phyloP scores from a whole-genome alignment of 2,329 filamentous ascomycete species.

The Pseudocercospora cruenta region DNA sequence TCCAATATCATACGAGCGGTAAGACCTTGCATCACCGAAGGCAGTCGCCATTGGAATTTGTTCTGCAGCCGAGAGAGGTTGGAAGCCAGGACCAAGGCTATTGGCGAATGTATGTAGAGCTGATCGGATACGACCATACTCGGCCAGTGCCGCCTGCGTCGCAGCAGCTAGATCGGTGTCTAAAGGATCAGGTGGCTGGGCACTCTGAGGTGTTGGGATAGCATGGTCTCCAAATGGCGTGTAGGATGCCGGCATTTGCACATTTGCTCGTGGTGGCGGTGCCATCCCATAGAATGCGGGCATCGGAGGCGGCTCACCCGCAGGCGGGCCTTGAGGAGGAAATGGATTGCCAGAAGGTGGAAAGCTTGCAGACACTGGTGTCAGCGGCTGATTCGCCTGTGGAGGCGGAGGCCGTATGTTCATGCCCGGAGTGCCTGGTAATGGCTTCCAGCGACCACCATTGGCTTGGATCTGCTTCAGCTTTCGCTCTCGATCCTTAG shows the following conservation, averaged over 20 bases:
- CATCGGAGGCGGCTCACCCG: conserved; percentile 32
- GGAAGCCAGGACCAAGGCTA: conserved; percentile 71
- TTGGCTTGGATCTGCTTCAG: conserved; percentile 65
- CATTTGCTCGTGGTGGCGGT: conserved; percentile 43
- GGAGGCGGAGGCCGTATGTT: conserved; percentile 44
- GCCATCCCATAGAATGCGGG: conserved; percentile 59
- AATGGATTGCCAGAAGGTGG: conserved; percentile 7
- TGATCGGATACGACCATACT: conserved; percentile 76
- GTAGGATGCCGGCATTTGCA: conserved; percentile 50
- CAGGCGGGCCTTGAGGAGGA: not conserved
- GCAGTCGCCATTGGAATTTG: conserved; percentile 66
- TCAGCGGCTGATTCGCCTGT: conserved; percentile 19
- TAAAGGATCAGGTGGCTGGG: conserved; percentile 48
- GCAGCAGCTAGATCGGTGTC: conserved; percentile 62
- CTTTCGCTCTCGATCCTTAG: conserved; percentile 78
- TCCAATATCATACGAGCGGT: conserved; percentile 83
- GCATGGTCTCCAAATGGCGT: conserved; percentile 24
- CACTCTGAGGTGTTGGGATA: conserved; percentile 29
- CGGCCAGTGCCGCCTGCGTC: conserved; percentile 70
- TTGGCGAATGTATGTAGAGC: conserved; percentile 70
- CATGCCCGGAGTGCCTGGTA: conserved; percentile 48
- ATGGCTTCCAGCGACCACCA: conserved; percentile 60
- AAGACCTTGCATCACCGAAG: conserved; percentile 80
- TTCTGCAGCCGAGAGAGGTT: conserved; percentile 72
- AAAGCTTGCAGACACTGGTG: conserved; percentile 22